phyloP scores from a whole-genome alignment of 257 asterid species.

The Handroanthus guayacan region DNA sequence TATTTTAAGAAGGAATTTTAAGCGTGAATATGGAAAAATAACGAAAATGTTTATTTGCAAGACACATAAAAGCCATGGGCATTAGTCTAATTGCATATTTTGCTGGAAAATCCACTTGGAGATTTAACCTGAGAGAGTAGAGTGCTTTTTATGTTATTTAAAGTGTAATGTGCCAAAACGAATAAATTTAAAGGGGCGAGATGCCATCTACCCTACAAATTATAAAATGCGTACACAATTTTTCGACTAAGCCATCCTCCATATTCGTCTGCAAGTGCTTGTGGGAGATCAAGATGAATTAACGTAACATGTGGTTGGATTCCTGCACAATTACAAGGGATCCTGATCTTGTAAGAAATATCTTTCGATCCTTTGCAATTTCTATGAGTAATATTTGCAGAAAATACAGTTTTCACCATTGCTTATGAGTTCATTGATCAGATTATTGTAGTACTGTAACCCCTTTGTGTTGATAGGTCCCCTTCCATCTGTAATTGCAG shows the following conservation, averaged over 20 bases:
- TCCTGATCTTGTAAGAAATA: not conserved
- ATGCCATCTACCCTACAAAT: not conserved
- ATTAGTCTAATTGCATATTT: too few relatives aligned
- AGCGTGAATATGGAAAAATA: too few relatives aligned
- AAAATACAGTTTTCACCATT: conserved; percentile 41
- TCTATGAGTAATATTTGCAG: not conserved
- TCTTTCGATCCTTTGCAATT: not conserved
- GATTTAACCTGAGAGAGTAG: too few relatives aligned
- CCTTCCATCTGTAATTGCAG: conserved; percentile 47
- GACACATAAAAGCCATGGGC: too few relatives aligned
- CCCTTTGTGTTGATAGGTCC: conserved; percentile 55
- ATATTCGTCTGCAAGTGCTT: conserved; percentile 63
- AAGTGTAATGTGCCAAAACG: too few relatives aligned
- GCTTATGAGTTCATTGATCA: conserved; percentile 54
- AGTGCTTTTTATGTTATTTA: too few relatives aligned
- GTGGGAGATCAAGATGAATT: conserved; percentile 61
- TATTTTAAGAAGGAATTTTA: too few relatives aligned
- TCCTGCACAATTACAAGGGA: conserved; percentile 42
- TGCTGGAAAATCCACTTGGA: too few relatives aligned
- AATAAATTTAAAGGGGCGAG: too few relatives aligned
- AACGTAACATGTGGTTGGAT: conserved; percentile 64
- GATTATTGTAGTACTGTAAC: conserved; percentile 58
- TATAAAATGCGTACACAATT: conserved; percentile 48
- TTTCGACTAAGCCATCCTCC: conserved; percentile 61
- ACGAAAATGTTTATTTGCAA: too few relatives aligned